These are phyloP conservation scores for Diaporthe sp. DNA, from an alignment of 2,329 filamentous ascomycete genomes.

Conservation along the genomic window DNA sequence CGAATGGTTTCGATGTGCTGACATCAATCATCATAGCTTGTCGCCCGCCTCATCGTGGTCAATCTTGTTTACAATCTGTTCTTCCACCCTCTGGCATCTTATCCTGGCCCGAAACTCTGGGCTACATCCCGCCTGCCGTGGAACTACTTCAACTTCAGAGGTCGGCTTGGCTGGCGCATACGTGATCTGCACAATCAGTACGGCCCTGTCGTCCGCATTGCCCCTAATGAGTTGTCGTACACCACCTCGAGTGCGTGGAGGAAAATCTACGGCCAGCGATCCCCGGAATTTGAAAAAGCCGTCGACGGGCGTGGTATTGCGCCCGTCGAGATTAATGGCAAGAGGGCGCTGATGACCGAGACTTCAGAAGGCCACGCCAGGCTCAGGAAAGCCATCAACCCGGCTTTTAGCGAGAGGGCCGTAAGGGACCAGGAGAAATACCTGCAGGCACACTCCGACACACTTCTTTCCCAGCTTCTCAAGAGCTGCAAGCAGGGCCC, in stretches of 20 bases:
- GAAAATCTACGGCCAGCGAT: conserved; percentile 22
- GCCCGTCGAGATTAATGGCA: conserved; percentile 32
- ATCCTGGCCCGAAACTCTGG: conserved; percentile 33
- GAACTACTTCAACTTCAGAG: conserved; percentile 29
- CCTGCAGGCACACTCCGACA: conserved; percentile 39
- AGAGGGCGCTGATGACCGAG: conserved; percentile 30
- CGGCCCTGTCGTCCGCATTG: conserved; percentile 49
- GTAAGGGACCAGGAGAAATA: conserved; percentile 44
- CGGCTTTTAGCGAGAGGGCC: conserved; percentile 45
- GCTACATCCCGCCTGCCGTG: conserved; percentile 31
- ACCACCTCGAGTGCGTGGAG: conserved; percentile 50
- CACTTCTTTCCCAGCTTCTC: conserved; percentile 40
- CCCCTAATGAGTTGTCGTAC: conserved; percentile 52
- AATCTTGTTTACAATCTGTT: conserved; percentile 30
- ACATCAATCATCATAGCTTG: background rate
- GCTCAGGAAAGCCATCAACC: conserved; percentile 42
- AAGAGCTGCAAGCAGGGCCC: conserved; percentile 16
- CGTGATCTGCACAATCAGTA: conserved; percentile 33
- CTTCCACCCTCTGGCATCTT: conserved; percentile 50
- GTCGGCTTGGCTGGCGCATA: conserved; percentile 29
- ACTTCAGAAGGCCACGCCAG: conserved; percentile 35
- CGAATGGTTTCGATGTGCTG: background rate
- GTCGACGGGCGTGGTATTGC: conserved; percentile 19
- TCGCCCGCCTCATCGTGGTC: background rate
- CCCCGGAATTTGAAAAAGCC: conserved; percentile 24